Evolutionary conservation across 441 rosid genomes (phyloP).

Genomic region (Macaranga tanarius): DNA sequence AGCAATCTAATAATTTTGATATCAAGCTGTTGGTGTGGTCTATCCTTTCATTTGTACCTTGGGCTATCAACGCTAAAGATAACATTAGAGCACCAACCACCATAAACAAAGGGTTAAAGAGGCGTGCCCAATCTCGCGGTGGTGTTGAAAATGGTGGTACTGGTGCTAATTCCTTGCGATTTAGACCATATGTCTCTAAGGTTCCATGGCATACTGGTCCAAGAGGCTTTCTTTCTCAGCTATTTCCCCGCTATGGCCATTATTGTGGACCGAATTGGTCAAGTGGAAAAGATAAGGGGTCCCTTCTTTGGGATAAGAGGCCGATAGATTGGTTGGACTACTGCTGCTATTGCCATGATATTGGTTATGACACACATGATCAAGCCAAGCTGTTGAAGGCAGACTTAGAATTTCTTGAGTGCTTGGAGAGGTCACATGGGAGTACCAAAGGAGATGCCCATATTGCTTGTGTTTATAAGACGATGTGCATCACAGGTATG

Average conservation of each 20-base stretch:
- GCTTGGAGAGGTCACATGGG: conserved; percentile 73
- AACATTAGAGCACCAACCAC: conserved; percentile 24
- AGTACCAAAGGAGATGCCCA: conserved; percentile 57
- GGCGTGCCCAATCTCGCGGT: conserved; percentile 38
- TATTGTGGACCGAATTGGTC: conserved; percentile 99
- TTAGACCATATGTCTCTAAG: conserved; percentile 89
- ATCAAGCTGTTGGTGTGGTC: conserved; percentile 62
- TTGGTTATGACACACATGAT: conserved; percentile 86
- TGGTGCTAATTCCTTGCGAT: conserved; percentile 45
- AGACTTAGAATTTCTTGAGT: conserved; percentile 81
- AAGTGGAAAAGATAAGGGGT: conserved; percentile 85
- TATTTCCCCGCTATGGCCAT: conserved; percentile 94
- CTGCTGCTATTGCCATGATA: conserved; percentile 97
- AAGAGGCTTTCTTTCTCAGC: conserved; percentile 81
- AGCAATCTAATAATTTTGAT: conserved; percentile 38
- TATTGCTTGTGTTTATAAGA: conserved; percentile 66
- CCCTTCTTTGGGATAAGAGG: conserved; percentile 85
- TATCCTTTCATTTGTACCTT: conserved; percentile 51
- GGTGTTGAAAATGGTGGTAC: conserved; percentile 20
- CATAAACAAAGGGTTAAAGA: conserved; percentile 57
- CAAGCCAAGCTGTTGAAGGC: conserved; percentile 81
- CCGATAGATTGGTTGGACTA: conserved; percentile 97
- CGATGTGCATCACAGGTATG: conserved; percentile 82
- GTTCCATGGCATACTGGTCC: conserved; percentile 96
- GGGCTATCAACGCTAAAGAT: conserved; percentile 36